Evolutionary conservation across 345 rosid genomes (phyloP), one percentile per base, ranked within the genome.

Genomic region (Hibiscus mutabilis): DNA sequence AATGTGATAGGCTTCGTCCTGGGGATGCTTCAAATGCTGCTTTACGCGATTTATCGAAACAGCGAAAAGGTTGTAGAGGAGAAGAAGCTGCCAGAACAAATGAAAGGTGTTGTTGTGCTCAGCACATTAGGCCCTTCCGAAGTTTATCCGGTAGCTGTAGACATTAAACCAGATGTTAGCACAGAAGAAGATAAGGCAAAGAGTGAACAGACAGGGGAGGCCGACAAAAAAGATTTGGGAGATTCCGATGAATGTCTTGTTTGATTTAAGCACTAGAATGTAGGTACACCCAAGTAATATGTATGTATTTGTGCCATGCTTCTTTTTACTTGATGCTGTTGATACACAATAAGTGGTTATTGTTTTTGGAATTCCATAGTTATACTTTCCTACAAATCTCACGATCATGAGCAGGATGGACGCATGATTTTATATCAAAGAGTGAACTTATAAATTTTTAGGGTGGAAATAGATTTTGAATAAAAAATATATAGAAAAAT

Each of bases 1-100:
- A 94, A 94, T 61, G 71, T 94, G 13, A 5, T 87, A 29, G 98
- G 98, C 16, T 83, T 94, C 75, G 6, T 81, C 65, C 56, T 94
- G 70, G 98, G 98, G 58, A 58, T 89, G 68, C 40, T 82, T 37
- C 98, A 91, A 79, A 93, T 91, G 97, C 0, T 79, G 24, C 69
- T 93, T 22, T 89, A 93, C 63, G 81, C 76, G 12, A 51, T 81
- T 6, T 91, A 84, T 86, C 86, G 82, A 22, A 84, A 83, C 56
- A 55, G 80, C 13, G 70, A 60, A 51, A 69, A 74, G 57, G 78
- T 40, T 0, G 56, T 64, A 4, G 73, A 65, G 42, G 79, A 83
- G 16, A 77, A 76, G 52, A 67, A 78, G 75, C 31, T 69, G 14
- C 83, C 84, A 33, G 84, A 79, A 22, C 53, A 66, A 9, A 9